Evolutionary conservation across 805 yeast genomes (phyloP), one percentile per base, ranked within the genome.

Genomic region (Priceomyces carsonii): DNA sequence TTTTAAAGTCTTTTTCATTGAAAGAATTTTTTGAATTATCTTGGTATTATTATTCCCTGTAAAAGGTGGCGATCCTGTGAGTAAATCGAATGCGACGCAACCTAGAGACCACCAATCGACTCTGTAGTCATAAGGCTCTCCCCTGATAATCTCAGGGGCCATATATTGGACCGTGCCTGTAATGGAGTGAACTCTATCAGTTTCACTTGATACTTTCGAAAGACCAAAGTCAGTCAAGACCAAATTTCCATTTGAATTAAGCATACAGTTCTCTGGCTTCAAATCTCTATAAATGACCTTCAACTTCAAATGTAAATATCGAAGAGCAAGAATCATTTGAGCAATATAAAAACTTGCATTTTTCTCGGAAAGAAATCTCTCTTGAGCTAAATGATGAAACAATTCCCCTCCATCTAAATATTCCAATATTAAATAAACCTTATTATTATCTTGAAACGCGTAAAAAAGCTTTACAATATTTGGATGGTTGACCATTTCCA

Each of bases 31-130:
- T 28, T 68, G 72, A 48, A 53, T 57, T 19, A 69, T 66, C 20
- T 57, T 55, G 44, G 65, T 59, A 41, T 63, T 62, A 31, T 62
- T 58, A 35, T 60, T 65, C 1, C 73, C 74, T 2, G 72, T 66
- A 40, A 66, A 69, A 4, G 74, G 74, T 4, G 74, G 73, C 10
- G 63, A 57, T 0, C 74, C 74, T 1, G 70, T 66, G 37, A 69
- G 52, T 47, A 69, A 51, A 44, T 69, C 74, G 48, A 44, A 69
- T 0, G 69, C 58, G 15, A 69, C 71, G 36, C 72, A 66, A 2
- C 74, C 74, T 33, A 69, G 50, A 30, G 70, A 66, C 74, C 74
- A 69, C 74, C 74, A 69, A 44, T 69, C 74, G 4, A 68, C 74
- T 3, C 61, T 53, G 40, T 59, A 69, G 35, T 64, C 68, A 36